Evolutionary conservation across 1,284 basidiomycete species (phyloP), one percentile per base, ranked within the genome.

Genomic region (Exobasidium rhododendri): DNA sequence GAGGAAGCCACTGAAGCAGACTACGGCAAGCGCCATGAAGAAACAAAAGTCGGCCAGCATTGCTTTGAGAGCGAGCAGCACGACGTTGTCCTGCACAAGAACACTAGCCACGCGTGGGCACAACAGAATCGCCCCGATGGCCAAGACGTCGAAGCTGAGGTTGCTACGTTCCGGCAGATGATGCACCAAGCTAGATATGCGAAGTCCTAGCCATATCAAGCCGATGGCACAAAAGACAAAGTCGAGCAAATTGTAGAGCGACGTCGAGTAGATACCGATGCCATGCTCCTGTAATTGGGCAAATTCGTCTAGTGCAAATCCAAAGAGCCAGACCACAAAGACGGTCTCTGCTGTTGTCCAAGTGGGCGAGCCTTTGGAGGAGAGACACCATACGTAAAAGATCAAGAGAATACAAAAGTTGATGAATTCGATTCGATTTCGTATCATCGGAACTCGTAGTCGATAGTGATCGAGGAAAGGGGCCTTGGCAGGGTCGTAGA

Each of bases 271-370:
- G 86, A 89, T 88, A 85, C 85, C 87, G 57, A 94, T 85, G 0
- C 93, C 92, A 75, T 93, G 92, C 78, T 96, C 93, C 77, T 94
- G 90, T 86, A 94, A 90, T 2, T 92, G 88, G 7, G 93, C 93
- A 13, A 93, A 82, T 78, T 94, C 94, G 79, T 97, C 93, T 3
- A 97, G 83, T 0, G 89, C 87, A 79, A 96, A 96, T 0, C 92
- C 84, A 80, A 63, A 29, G 0, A 65, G 56, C 69, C 73, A 74
- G 56, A 73, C 61, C n/a, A 62, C 54, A 56, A 70, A 74, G 24
- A 77, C 35, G 5, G 73, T 69, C 47, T 73, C 68, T n/a, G 64
- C 58, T 6, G 64, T 51, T 0, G 72, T 70, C 68, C 71, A 73
- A 13, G 56, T 62, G 7, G 67, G 35, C 47, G 68, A 62, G 50